Base-by-base conservation (phyloP, 805 yeast genomes). In the Candida quercuum region DNA sequence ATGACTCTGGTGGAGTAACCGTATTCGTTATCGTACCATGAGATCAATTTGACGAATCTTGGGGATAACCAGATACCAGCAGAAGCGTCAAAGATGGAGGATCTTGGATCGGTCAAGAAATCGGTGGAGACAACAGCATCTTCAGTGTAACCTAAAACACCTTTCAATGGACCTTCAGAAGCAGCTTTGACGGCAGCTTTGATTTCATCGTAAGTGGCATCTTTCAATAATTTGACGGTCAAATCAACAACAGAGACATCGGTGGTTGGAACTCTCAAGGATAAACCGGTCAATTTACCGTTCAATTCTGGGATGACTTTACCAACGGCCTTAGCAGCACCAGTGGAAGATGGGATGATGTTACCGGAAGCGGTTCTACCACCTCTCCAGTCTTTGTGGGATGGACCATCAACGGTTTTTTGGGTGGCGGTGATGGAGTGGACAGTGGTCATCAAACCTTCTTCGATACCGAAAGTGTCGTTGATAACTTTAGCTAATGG, bases 1-100 rank as follows among this genome's bases (percentile, higher is more conserved):
- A 75, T 80, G 53, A 76, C 82, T 73, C 82, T 75, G 71, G 78
- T 72, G 53, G 80, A 74, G 76, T 76, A 76, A 67, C 82, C 82
- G 69, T 59, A 76, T 67, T 76, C 82, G 67, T 76, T 76, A 64
- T 76, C 82, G 72, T 76, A 76, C 82, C 82, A 76, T 47, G 81
- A 64, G 57, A 76, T 67, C 68, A 76, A 72, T 66, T 76, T 76
- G 59, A 75, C 80, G 68, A 76, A 76, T 48, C 72, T 71, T 64
- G 80, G 80, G 53, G 80, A 72, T 62, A 76, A 72, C 61, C 71
- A 72, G 67, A 76, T 76, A 71, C 81, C 81, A 48, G 81, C 82
- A 60, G 73, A 61, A 54, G 76, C 74, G 61, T 76, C 82, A 58
- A 72, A 75, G 72, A 74, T 72, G 38, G 79, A 74, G 45, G 81